Evolutionary conservation across 2,329 filamentous ascomycete genomes (phyloP), one percentile per base, ranked within the genome.

Genomic region (Penicillium sclerotigenum): DNA sequence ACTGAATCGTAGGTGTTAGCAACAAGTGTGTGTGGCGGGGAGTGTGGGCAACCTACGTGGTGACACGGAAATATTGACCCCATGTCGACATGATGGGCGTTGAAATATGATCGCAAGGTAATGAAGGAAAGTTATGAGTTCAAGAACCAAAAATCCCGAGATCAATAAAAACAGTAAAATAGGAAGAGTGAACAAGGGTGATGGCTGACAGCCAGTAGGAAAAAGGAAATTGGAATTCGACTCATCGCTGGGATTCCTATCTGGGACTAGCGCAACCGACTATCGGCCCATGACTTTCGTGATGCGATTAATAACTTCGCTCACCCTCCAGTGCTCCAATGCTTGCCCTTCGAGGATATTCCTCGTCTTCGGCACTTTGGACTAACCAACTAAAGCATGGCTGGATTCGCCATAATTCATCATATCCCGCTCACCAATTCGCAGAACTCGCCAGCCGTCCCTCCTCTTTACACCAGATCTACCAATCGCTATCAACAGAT

Each of bases 11-110:
- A 31, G 20, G 46, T 68, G 50, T 68, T 69, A 71, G 56, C 43
- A 54, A 38, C 48, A 28, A 49, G n/a, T 33, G 16, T 18, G 18
- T 54, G 51, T 50, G 43, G 11, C 42, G 28, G 47, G 41, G 18
- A n/a, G n/a, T n/a, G 46, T 64, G 59, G 55, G 41, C 52, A 36
- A 77, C 85, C 65, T 82, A 91, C 86, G 90, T 95, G 61, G 89
- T 91, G 65, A 95, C 90, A 67, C 83, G 83, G 77, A 94, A 94
- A 74, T 87, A 82, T 48, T 87, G 80, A 66, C 92, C 91, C 76
- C 95, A 96, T 54, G 90, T 93, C 67, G 91, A 96, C 90, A 94
- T 94, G 62, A 58, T 81, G 74, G 54, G 36, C 22, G 54, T 52
- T 48, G 20, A 22, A 26, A 52, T 31, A 47, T 49, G 28, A 41